Conservation (phyloP, 202 grass and related monocot species). For the Schoenoplectus triqueter region DNA sequence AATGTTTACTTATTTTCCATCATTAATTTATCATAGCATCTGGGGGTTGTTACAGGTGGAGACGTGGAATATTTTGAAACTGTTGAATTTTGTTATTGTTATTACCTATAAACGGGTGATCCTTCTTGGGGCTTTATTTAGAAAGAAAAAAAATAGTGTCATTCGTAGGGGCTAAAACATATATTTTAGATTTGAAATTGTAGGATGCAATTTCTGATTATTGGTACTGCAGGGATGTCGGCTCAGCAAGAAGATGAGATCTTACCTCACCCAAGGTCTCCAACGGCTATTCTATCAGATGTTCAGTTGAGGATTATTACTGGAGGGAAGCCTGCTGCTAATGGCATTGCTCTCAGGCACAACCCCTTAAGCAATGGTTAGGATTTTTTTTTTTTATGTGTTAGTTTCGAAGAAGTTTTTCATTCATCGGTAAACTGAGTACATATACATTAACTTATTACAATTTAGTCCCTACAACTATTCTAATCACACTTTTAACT, state of each 20-base stretch:
- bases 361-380: conserved; percentile 45
- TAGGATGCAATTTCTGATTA: background rate
- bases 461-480: no score
- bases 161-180: background rate
- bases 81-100: background rate
- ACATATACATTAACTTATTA: no score
- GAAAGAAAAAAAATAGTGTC: background rate
- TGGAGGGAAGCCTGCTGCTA: conserved; percentile 53
- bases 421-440: no score
- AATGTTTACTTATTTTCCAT: conserved; percentile 11
- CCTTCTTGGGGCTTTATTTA: background rate
- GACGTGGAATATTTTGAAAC: no score
- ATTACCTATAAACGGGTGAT: background rate
- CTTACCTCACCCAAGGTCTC: conserved; percentile 53
- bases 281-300: conserved; percentile 67
- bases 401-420: no score
- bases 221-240: conserved; percentile 40
- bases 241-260: conserved; percentile 30
- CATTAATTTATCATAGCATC: background rate
- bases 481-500: no score
- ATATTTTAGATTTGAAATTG: conserved; percentile 17
- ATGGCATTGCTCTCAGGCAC: conserved; percentile 75
- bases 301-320: conserved; percentile 71
- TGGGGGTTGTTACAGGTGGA: no score
- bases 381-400: conserved; percentile 23